A percentile compares a stretch with the other conserved stretches of the same genome.
Evolutionary conservation across 768 basidiomycete species (phyloP).

Genomic region (Russula dissimulans): DNA sequence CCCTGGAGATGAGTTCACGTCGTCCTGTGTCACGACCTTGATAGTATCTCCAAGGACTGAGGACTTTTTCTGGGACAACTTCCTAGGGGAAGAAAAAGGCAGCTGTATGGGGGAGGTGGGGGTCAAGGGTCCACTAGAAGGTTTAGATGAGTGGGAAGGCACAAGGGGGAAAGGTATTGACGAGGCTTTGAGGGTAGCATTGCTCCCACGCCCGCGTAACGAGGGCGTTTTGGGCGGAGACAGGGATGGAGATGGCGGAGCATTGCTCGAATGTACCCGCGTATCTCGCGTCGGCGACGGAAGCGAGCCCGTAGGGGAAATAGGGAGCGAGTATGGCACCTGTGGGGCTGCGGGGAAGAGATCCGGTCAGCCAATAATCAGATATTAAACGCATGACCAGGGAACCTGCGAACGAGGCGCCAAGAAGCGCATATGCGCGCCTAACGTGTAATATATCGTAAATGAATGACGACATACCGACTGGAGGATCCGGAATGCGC

Average conservation of each 20-base stretch:
- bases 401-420: background rate
- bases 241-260: conserved; percentile 18
- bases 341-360: conserved; percentile 5
- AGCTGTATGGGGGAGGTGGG: conserved; percentile 13
- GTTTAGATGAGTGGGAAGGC: conserved; percentile 16
- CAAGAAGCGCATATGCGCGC: conserved; percentile 1
- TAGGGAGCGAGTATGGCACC: background rate
- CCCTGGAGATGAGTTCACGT: background rate
- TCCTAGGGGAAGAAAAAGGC: conserved; percentile 48
- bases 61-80: conserved; percentile 32
- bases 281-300: background rate
- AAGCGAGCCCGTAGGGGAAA: background rate
- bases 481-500: conserved; percentile 17
- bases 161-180: conserved; percentile 23
- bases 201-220: background rate
- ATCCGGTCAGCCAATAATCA: background rate
- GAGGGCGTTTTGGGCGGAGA: conserved; percentile 9
- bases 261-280: background rate
- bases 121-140: conserved; percentile 20
- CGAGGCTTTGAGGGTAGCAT: background rate
- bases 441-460: background rate
- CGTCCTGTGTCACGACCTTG: conserved; percentile 9
- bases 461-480: conserved; percentile 17
- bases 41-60: conserved; percentile 3
- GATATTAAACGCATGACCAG: conserved; percentile 3